Conservation (phyloP, 2,329 filamentous ascomycete species). For the Claviceps maximensis region DNA sequence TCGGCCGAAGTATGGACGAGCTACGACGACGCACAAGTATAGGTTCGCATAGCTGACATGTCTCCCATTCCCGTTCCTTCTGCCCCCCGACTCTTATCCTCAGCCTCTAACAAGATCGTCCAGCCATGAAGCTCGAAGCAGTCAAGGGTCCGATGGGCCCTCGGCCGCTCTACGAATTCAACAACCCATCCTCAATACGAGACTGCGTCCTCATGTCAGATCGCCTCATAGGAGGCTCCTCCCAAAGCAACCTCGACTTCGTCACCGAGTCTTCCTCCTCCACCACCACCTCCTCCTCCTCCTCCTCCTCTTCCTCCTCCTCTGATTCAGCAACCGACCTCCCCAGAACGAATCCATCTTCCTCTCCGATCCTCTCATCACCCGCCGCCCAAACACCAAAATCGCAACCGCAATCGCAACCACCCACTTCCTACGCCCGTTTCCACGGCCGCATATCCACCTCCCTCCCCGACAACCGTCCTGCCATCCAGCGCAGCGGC, state of each 20-base stretch:
- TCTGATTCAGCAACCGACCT: neutral
- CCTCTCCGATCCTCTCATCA: no score
- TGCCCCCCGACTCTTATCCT: no score
- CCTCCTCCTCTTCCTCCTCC: slow-evolving; percentile 12
- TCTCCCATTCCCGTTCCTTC: neutral
- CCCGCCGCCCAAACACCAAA: no score
- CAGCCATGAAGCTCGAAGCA: slow-evolving; percentile 57
- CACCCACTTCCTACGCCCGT: slow-evolving; percentile 43
- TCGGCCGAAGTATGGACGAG: slow-evolving; percentile 45
- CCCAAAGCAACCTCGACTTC: slow-evolving; percentile 58
- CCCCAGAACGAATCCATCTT: neutral
- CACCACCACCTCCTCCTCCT: neutral
- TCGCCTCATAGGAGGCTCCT: slow-evolving; percentile 74
- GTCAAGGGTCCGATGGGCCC: slow-evolving; percentile 52
- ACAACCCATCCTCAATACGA: slow-evolving; percentile 29
- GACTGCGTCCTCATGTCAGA: slow-evolving; percentile 74
- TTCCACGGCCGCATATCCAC: slow-evolving; percentile 87
- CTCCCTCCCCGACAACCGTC: slow-evolving; percentile 60
- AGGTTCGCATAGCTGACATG: slow-evolving; percentile 23
- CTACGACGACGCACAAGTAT: slow-evolving; percentile 43
- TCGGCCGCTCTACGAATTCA: slow-evolving; percentile 52
- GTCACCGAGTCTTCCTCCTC: slow-evolving; percentile 15
- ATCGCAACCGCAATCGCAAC: slow-evolving; percentile 4
- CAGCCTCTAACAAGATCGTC: neutral
- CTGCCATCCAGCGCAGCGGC: slow-evolving; percentile 64